Conservation (phyloP, 768 basidiomycete species). For the Pisolithus orientalis region DNA sequence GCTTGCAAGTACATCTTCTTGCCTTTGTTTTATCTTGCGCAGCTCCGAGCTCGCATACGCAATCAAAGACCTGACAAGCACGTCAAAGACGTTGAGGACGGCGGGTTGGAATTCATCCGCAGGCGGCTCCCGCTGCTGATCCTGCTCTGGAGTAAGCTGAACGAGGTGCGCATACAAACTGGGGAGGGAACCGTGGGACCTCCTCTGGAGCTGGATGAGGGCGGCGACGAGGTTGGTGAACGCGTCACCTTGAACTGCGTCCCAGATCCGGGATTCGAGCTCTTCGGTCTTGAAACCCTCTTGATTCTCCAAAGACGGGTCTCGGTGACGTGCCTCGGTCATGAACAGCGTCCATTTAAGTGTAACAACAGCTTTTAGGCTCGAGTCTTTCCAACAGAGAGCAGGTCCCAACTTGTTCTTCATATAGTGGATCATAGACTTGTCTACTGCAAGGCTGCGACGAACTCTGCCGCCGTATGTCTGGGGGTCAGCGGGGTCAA, state of each 20-base stretch:
- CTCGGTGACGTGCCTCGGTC: constrained; percentile 66
- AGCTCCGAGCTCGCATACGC: constrained; percentile 75
- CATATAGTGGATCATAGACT: constrained; percentile 49
- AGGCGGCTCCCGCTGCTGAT: constrained; percentile 31
- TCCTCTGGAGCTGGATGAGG: constrained; percentile 51
- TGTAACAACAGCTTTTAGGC: constrained; percentile 66
- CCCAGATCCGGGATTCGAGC: constrained; percentile 76
- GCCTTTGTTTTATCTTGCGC: constrained; percentile 81
- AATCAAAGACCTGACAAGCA: constrained; percentile 63
- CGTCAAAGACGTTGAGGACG: constrained; percentile 62
- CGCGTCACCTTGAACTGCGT: constrained; percentile 76
- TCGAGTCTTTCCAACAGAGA: constrained; percentile 60
- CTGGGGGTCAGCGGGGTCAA: constrained; percentile 60
- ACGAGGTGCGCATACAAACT: constrained; percentile 35
- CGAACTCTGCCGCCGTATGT: constrained; percentile 40
- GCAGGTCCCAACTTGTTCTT: constrained; percentile 46
- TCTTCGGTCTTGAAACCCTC: constrained; percentile 70
- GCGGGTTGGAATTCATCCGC: constrained; percentile 42
- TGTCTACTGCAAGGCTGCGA: constrained; percentile 41
- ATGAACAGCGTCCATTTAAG: constrained; percentile 87
- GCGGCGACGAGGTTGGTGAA: constrained; percentile 66
- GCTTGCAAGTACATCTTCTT: constrained; percentile 77
- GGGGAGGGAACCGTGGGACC: constrained; percentile 23
- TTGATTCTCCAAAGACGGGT: constrained; percentile 56
- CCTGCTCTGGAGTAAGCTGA: constrained; percentile 31